phyloP scores from a whole-genome alignment of 2,329 filamentous ascomycete genomes.

The Fusarium sp. region DNA sequence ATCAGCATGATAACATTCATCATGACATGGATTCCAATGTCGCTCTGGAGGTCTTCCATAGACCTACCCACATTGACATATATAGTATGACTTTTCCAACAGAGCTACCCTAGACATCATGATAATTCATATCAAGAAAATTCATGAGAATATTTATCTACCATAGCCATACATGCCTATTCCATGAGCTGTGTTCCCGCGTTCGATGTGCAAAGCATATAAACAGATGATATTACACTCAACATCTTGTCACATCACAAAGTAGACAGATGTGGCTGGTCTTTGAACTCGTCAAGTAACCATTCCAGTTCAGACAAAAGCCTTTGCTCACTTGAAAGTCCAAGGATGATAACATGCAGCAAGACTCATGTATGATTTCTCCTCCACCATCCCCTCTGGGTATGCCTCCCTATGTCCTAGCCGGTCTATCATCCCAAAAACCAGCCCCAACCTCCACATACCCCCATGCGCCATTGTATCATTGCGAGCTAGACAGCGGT shows the following conservation, averaged over 20 bases:
- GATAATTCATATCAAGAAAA: not conserved
- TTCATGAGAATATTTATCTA: not conserved
- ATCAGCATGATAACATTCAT: not conserved
- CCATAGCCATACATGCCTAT: not conserved
- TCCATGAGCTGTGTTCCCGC: not conserved
- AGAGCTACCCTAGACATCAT: not conserved
- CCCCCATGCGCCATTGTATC: constrained; percentile 22
- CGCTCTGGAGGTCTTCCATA: not conserved
- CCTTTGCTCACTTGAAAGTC: not conserved
- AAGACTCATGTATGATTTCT: constrained; percentile 5
- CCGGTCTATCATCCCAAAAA: constrained; percentile 10
- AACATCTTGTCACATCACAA: not conserved
- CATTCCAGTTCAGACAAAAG: not conserved
- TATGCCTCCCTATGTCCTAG: constrained; percentile 1
- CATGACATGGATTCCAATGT: not conserved
- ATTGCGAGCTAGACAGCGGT: not conserved
- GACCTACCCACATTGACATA: not conserved
- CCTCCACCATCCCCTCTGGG: not conserved
- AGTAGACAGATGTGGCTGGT: not conserved
- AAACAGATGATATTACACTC: not conserved
- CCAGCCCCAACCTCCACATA: constrained; percentile 1
- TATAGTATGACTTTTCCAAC: not conserved
- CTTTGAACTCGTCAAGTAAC: not conserved
- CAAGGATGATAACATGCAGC: constrained; percentile 9
- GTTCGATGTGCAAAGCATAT: not conserved